Base-by-base conservation (phyloP, 768 basidiomycete genomes). In the Boletus rubroflammeus region DNA sequence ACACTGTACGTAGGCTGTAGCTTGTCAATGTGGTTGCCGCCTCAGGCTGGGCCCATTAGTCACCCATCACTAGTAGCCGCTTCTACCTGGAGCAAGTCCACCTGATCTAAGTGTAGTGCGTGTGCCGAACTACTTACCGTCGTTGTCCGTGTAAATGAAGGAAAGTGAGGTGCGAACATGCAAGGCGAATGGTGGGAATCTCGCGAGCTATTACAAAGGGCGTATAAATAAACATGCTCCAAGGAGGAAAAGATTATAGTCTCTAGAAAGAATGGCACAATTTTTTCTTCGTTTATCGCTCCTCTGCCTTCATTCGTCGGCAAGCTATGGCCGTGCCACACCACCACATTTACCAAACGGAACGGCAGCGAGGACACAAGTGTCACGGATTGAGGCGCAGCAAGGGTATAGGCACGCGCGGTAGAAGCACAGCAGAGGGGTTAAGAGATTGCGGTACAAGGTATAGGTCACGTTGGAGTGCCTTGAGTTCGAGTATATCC, bases 401-500 rank as follows among this genome's bases (percentile, higher is more conserved):
- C 0, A 88, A 75, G 3, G 78, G 77, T 38, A 88, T 84, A 36
- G 86, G 86, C 6, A 88, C 85, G 26, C 73, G 70, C 13, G 74
- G 72, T 31, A 76, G 73, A 43, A 80, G 75, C 57, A 73, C 76
- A 44, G 76, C 76, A 39, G 72, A 68, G 19, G 66, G 70, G 13
- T 67, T 74, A 34, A 67, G 72, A 38, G 76, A 77, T 69, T 82
- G 85, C 50, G 76, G 72, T 2, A 85, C 82, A 19, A 76, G 73
- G 8, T 85, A 85, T 1, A 86, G 74, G 7, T 82, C 81, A 11
- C 81, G 79, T 56, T 83, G 84, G 40, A 88, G 83, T 58, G 82
- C 83, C 61, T 85, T 85, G 40, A 87, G 77, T 65, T 88, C 86
- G 21, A 87, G 78, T 19, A 85, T 62, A 59, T 86, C 84, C 60